Percentiles rank a stretch among this genome's conserved stretches.
Conservation (phyloP, 257 asterid species). For the Solanum arcanum region DNA sequence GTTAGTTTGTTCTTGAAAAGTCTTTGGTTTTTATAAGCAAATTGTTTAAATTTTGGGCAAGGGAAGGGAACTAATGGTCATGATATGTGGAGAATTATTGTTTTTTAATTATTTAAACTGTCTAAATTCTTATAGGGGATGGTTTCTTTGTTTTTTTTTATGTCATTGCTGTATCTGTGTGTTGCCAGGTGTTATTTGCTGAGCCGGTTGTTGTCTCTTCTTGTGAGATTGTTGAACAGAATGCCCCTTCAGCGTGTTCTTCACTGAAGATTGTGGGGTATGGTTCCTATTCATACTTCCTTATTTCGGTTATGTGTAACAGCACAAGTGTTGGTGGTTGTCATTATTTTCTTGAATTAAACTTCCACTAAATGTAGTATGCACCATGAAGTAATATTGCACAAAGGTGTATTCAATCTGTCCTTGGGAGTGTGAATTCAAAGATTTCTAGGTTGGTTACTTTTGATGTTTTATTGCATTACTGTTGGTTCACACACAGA, state of each 20-base stretch:
- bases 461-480: neutral
- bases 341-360: neutral
- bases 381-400: neutral
- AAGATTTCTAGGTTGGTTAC: neutral
- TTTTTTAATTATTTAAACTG: neutral
- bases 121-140: neutral
- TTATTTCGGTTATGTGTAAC: neutral
- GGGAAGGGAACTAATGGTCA: neutral
- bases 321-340: neutral
- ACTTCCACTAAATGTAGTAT: neutral
- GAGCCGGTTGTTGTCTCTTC: conserved; percentile 71
- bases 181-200: conserved; percentile 63
- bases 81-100: neutral
- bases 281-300: conserved; percentile 4
- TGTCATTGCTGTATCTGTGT: neutral
- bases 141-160: neutral
- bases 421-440: neutral
- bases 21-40: neutral
- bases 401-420: neutral
- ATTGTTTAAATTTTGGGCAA: neutral
- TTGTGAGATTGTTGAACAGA: conserved; percentile 95
- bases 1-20: neutral
- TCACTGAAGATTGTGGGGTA: conserved; percentile 79
- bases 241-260: conserved; percentile 67
- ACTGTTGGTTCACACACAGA: neutral